phyloP scores from a whole-genome alignment of 2,329 filamentous ascomycete species.

The Talaromyces sp. region DNA sequence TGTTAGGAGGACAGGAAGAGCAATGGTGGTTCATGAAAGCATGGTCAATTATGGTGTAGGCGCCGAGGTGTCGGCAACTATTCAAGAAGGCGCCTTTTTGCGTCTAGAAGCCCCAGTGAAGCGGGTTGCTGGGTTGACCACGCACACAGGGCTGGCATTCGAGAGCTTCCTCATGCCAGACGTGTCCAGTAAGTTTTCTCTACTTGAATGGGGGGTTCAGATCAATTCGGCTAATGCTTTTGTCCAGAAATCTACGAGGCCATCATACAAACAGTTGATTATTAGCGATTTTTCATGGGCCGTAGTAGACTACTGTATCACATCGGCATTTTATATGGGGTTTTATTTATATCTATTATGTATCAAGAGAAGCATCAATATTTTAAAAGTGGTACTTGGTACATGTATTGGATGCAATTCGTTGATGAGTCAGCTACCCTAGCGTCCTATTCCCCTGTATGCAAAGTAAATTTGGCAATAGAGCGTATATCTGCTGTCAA shows the following conservation, averaged over 20 bases:
- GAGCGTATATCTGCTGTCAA: no score
- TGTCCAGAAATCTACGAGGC: slow-evolving; percentile 64
- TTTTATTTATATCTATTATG: neutral
- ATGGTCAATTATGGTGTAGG: slow-evolving; percentile 88
- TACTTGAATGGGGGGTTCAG: neutral
- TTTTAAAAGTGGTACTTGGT: neutral
- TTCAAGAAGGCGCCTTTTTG: slow-evolving; percentile 83
- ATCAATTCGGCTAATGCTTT: neutral
- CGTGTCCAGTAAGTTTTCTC: slow-evolving; percentile 66
- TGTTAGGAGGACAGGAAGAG: slow-evolving; percentile 79
- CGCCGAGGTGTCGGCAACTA: slow-evolving; percentile 80
- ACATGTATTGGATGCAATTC: neutral
- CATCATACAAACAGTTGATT: slow-evolving; percentile 62
- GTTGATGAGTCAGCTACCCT: neutral
- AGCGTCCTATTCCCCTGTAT: neutral
- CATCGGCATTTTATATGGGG: neutral
- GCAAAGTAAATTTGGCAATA: no score
- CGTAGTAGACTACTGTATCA: neutral
- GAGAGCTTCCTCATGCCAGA: slow-evolving; percentile 81
- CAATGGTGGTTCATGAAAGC: slow-evolving; percentile 84
- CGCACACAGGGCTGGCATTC: slow-evolving; percentile 72
- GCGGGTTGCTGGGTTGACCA: slow-evolving; percentile 84
- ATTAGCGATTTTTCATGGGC: slow-evolving; percentile 40
- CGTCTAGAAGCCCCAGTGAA: slow-evolving; percentile 79
- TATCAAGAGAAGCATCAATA: neutral